Evolutionary conservation across 2,329 filamentous ascomycete species (phyloP), one percentile per base, ranked within the genome.

Genomic region (Lachnellula occidentalis): DNA sequence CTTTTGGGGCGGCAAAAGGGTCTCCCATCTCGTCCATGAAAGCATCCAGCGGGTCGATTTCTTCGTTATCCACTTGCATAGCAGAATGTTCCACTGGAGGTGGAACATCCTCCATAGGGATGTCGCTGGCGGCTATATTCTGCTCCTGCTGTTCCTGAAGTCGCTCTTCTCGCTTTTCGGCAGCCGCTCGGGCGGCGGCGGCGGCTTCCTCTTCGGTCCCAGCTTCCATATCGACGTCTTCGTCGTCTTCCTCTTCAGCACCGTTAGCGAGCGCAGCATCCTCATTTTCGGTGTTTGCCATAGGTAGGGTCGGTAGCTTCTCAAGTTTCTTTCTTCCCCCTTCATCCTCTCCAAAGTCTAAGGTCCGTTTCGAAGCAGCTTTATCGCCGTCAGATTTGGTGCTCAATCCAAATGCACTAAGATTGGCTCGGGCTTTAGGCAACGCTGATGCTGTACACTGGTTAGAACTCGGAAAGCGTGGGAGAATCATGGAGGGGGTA

Each of bases 31-130:
- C 71, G 52, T 79, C 77, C 94, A 99, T 99, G 74, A 95, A 99
- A n/a, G 91, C 92, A 73, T 99, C 94, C 37, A 99, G 76, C 7
- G 94, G 90, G 69, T 99, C 94, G 36, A 94, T 74, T 34, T 89
- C 83, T 45, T 91, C 89, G 12, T 31, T 31, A 52, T 90, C 85
- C 53, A 72, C 70, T 61, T 46, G 21, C 9, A 46, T 46, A 15
- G 27, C 27, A 31, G 27, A 11, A 11, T 31, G 27, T 31, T 31
- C 27, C 27, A 9, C 27, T 31, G 27, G 27, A 11, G 27, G 27
- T 31, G 27, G 27, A 9, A 31, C 27, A 31, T 31, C 27, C 27
- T 31, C 27, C 27, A 31, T 31, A 11, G 27, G 27, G 27, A 9
- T 12, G 12, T 31, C 27, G 14, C 14, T 46, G 7, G 14, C 27